Conservation (phyloP, 805 yeast species). For the Ogataea sp. region DNA sequence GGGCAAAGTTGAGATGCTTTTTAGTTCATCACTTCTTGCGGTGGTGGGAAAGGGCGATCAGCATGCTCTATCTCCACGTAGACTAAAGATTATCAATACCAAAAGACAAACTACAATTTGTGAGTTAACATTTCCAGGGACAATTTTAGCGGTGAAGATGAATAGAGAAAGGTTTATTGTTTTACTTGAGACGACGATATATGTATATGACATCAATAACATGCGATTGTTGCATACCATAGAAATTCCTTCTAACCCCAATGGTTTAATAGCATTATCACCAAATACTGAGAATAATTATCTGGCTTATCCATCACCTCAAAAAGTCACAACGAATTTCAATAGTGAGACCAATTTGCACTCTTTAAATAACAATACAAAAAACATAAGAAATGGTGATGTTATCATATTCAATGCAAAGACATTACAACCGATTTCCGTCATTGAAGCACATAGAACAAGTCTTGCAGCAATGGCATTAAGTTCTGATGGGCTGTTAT, state of each 20-base stretch:
- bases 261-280: slow-evolving; percentile 58
- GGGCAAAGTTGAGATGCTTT: slow-evolving; percentile 86
- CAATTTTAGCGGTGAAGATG: slow-evolving; percentile 66
- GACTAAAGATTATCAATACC: slow-evolving; percentile 76
- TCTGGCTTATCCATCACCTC: slow-evolving; percentile 73
- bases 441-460: slow-evolving; percentile 84
- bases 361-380: slow-evolving; percentile 4
- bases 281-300: slow-evolving; percentile 42
- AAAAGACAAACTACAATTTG: slow-evolving; percentile 66
- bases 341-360: slow-evolving; percentile 6
- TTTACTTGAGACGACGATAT: slow-evolving; percentile 76
- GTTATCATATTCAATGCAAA: slow-evolving; percentile 77
- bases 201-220: slow-evolving; percentile 83
- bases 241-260: slow-evolving; percentile 51
- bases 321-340: slow-evolving; percentile 28
- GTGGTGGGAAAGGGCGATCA: slow-evolving; percentile 78
- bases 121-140: slow-evolving; percentile 81
- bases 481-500: slow-evolving; percentile 67
- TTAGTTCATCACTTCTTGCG: slow-evolving; percentile 78
- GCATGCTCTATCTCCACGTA: slow-evolving; percentile 68
- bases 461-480: slow-evolving; percentile 65
- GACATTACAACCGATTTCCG: slow-evolving; percentile 72
- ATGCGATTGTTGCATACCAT: slow-evolving; percentile 75
- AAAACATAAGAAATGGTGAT: slow-evolving; percentile 45
- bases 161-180: slow-evolving; percentile 80